Evolutionary conservation across 129 eudicot species (phyloP), one percentile per base, ranked within the genome.

Genomic region (Deinandra increscens): DNA sequence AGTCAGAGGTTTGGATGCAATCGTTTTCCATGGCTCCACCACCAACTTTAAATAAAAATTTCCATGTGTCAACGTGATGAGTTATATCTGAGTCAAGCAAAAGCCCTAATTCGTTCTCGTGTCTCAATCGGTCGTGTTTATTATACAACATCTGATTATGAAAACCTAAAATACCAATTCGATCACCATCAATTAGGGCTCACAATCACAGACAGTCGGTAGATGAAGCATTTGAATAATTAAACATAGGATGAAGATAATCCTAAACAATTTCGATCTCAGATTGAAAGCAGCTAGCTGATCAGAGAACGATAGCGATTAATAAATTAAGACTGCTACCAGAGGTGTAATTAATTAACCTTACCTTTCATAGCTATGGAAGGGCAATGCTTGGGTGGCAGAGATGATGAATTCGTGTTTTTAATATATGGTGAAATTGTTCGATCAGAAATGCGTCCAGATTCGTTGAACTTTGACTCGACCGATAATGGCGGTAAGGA

Each of bases 11-110:
- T 63, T 11, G 43, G 4, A 63, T 12, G 64, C 12, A 12, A 73
- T 50, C 64, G 12, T 73, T 48, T 37, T 73, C 54, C 18, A 74
- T 65, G 73, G 80, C 67, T 46, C 74, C 79, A 75, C 79, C 68
- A 56, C 33, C 60, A 75, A 29, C 62, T 33, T 75, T 42, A 55
- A 53, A 37, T 15, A 62, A 1, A 74, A 19, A 18, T 53, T 29
- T 74, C 9, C 18, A 26, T 11, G 3, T 64, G 73, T 75, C 80
- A 67, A 58, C 68, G 67, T 74, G 72, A 4, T 20, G 36, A 64
- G 36, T 53, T 74, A 41, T 34, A 11, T 50, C 13, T 50, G 56
- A 64, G 11, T 41, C 18, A 1, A 50, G 10, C 43, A 54, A 64
- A 54, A 64, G 50, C 79, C 66, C 64, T 44, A 56, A 33, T 38